Percentiles rank a stretch among this genome's conserved stretches.
Evolutionary conservation across 805 yeast species (phyloP).

Genomic region (Clavispora santaluciae): DNA sequence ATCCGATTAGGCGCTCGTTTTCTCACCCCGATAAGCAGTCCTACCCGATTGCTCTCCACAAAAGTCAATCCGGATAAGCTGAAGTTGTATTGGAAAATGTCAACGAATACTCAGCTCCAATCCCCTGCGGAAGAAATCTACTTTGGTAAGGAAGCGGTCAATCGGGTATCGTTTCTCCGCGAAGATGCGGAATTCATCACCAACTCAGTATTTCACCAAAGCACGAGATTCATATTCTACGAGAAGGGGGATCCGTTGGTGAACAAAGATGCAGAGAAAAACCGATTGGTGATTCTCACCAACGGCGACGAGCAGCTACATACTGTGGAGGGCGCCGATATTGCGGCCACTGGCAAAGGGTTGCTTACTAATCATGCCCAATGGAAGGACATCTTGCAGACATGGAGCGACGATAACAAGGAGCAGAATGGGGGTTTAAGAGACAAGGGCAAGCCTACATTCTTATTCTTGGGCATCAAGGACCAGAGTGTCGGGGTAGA

Average conservation of each 20-base stretch:
- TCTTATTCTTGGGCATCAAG: slow-evolving; percentile 39
- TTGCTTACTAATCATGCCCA: slow-evolving; percentile 12
- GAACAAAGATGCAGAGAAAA: slow-evolving; percentile 21
- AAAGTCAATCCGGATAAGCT: not conserved
- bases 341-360: slow-evolving; percentile 18
- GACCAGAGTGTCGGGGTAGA: slow-evolving; percentile 42
- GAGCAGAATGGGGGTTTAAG: slow-evolving; percentile 38
- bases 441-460: slow-evolving; percentile 29
- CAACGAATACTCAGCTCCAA: slow-evolving; percentile 3
- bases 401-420: slow-evolving; percentile 31
- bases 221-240: slow-evolving; percentile 48
- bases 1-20: not conserved
- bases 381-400: slow-evolving; percentile 9
- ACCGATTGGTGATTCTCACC: slow-evolving; percentile 30
- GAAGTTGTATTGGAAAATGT: slow-evolving; percentile 9
- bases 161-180: slow-evolving; percentile 61
- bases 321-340: slow-evolving; percentile 10
- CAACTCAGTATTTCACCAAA: slow-evolving; percentile 39
- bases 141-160: slow-evolving; percentile 50
- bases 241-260: slow-evolving; percentile 27
- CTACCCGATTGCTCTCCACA: not conserved
- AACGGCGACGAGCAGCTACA: slow-evolving; percentile 31
- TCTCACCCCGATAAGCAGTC: not conserved
- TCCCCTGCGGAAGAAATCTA: slow-evolving; percentile 17
- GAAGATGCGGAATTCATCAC: slow-evolving; percentile 49